Percentiles rank a stretch among this genome's conserved stretches.
Conservation (phyloP, 139 green algal species). For the Astrephomene gubernaculifera region DNA sequence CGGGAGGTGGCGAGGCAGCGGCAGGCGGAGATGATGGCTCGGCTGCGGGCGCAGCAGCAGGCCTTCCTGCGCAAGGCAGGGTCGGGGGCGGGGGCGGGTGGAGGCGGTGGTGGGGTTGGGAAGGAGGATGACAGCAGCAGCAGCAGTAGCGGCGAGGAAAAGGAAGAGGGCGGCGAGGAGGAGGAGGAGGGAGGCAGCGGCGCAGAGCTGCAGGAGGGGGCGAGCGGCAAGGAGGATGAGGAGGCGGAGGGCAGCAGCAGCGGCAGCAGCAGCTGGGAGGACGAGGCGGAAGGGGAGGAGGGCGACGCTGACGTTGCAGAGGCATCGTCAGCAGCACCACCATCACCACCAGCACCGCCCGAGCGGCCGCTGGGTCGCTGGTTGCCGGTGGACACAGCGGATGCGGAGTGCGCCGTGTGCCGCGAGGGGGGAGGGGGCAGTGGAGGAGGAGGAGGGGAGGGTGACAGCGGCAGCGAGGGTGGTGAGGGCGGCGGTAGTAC, state of each 20-base stretch:
- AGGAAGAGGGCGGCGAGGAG: background rate
- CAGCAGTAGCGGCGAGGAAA: background rate
- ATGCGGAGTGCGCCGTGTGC: slow-evolving; percentile 26
- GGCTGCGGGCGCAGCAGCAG: slow-evolving; percentile 33
- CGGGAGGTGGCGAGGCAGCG: background rate
- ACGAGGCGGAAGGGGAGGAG: background rate
- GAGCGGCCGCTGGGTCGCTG: slow-evolving; percentile 14
- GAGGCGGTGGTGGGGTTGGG: background rate
- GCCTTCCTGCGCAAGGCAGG: slow-evolving; percentile 15
- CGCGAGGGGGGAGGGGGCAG: background rate
- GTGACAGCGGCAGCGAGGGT: too few species aligned
- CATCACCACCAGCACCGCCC: background rate
- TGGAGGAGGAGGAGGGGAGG: too few species aligned
- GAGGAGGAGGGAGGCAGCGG: background rate
- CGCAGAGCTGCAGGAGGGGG: background rate
- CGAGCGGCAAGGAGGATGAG: background rate
- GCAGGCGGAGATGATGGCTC: slow-evolving; percentile 29
- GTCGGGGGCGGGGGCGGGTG: background rate
- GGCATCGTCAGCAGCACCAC: background rate
- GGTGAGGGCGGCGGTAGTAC: too few species aligned
- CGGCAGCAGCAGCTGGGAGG: too few species aligned
- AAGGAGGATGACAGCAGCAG: background rate
- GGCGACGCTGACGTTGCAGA: background rate
- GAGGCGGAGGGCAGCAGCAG: background rate
- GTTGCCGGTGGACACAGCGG: background rate